Conservation (phyloP, 2,329 filamentous ascomycete species). For the Nothopassalora personata region DNA sequence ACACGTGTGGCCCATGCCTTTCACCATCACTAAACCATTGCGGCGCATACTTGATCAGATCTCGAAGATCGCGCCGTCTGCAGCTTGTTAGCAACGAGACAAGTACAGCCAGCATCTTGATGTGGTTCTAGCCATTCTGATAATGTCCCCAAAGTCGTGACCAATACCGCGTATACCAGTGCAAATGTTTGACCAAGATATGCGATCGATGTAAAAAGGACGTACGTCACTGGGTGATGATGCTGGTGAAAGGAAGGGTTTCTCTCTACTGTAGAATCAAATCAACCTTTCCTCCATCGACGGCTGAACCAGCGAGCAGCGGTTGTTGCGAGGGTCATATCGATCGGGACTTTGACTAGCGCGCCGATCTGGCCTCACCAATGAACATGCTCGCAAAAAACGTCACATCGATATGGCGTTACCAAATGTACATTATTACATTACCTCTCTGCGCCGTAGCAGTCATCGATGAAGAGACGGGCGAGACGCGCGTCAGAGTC, state of each 20-base stretch:
- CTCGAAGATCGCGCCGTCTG: too few species aligned
- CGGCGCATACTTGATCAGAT: too few species aligned
- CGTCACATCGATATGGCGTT: neutral
- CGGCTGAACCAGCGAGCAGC: neutral
- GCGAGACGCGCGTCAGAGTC: constrained; percentile 28
- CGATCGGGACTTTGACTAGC: neutral
- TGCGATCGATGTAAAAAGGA: neutral
- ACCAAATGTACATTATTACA: constrained; percentile 7
- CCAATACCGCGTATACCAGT: too few species aligned
- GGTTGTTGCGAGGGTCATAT: neutral
- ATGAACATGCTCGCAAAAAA: neutral
- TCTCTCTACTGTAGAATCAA: neutral
- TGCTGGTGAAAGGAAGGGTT: neutral
- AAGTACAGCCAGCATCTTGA: too few species aligned
- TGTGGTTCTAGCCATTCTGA: too few species aligned
- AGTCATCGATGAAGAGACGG: constrained; percentile 34
- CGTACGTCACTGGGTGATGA: neutral
- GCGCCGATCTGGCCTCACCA: neutral
- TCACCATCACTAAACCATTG: too few species aligned
- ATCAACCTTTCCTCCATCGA: neutral
- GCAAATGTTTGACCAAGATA: too few species aligned
- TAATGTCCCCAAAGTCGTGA: too few species aligned
- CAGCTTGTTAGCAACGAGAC: too few species aligned
- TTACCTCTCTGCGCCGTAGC: constrained; percentile 22
- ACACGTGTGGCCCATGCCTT: too few species aligned